These are phyloP conservation scores for Solanum clarkiae DNA, from an alignment of 257 asterid genomes.

Conservation along the genomic window DNA sequence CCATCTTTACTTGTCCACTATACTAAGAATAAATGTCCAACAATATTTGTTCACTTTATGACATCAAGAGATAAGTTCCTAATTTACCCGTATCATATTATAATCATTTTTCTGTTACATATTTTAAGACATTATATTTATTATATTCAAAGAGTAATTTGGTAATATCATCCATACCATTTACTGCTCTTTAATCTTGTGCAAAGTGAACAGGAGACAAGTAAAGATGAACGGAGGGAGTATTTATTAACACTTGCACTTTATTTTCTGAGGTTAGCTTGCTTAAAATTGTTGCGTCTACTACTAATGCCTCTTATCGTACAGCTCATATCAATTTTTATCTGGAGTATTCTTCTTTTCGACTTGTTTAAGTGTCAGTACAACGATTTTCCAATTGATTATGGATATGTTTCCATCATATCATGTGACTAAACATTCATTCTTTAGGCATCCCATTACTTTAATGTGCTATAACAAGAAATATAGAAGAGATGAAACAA, in stretches of 20 bases:
- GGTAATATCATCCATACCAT: too few relatives aligned
- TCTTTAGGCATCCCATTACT: neutral
- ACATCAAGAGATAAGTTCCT: too few relatives aligned
- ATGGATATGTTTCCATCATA: neutral
- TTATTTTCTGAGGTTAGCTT: neutral
- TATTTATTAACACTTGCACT: neutral
- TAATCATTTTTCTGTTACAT: too few relatives aligned
- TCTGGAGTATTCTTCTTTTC: neutral
- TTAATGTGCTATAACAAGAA: neutral
- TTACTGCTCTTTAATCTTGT: too few relatives aligned
- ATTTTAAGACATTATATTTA: too few relatives aligned
- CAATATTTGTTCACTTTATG: too few relatives aligned
- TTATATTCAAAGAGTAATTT: too few relatives aligned
- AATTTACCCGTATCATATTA: too few relatives aligned
- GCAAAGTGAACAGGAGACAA: too few relatives aligned
- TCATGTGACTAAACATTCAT: neutral
- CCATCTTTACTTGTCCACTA: too few relatives aligned
- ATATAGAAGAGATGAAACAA: neutral
- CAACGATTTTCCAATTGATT: neutral
- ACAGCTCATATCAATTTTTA: neutral
- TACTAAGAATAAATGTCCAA: too few relatives aligned
- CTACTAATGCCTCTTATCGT: neutral
- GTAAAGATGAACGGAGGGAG: too few relatives aligned
- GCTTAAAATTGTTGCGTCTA: neutral
- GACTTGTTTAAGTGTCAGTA: neutral